Base-by-base conservation (phyloP, 1,284 basidiomycete genomes). In the Phellopilus nigrolimitatus region DNA sequence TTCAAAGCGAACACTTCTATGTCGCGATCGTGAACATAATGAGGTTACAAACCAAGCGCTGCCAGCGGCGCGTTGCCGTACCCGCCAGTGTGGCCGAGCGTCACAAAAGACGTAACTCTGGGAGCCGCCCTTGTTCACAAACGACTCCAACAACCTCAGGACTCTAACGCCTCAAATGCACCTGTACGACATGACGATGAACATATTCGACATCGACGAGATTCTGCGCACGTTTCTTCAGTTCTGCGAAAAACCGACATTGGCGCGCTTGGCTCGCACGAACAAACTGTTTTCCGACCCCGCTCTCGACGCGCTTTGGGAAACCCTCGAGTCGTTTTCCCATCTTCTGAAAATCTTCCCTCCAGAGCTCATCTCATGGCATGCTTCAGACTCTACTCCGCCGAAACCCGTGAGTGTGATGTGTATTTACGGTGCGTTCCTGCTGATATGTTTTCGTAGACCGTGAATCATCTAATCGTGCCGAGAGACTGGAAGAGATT, bases 401-500 rank as follows among this genome's bases (percentile, higher is more conserved):
- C 30, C 33, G 22, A 51, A 38, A 39, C 50, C 54, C 1, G 54
- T 56, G 21, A 48, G 54, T 49, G 8, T 31, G 19, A 38, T 9
- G 3, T 34, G 0, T 34, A n/a, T 45, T 30, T 28, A 2, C 4
- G 5, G 17, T 49, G 2, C 19, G n/a, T 3, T 22, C 9, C 13
- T 25, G 17, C 17, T 12, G 28, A 28, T 15, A n/a, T 8, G 8
- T n/a, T 12, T 19, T 22, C 15, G 21, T 19, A 56, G 54, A 45
- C 33, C 15, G 50, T 56, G 15, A 52, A 51, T 27, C 45, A 50
- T 19, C 49, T 56, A 25, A 56, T 56, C 12, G 47, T 56, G 22
- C 54, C 54, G 13, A 37, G 54, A 28, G 45, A 56, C 24, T 56
- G 54, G 54, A 56, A 47, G 24, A 44, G 54, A n/a, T 47, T 56